A percentile compares a stretch with the other conserved stretches of the same genome.
Conservation (phyloP, 2,329 filamentous ascomycete genomes). For the Dactylellina parvicollis region DNA sequence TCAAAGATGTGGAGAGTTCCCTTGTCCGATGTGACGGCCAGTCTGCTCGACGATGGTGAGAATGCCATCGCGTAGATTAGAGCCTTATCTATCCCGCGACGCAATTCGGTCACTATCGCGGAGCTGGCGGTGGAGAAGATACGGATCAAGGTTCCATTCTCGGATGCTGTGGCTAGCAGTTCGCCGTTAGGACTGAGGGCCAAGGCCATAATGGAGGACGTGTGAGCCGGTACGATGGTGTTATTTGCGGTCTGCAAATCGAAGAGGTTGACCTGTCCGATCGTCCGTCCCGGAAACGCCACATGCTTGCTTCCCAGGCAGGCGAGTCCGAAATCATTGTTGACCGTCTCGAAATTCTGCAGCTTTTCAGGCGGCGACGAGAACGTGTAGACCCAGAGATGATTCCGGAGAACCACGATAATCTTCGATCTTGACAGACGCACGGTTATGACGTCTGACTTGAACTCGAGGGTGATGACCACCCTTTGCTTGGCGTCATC, state of each 20-base stretch:
- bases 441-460: constrained; percentile 81
- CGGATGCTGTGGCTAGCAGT: constrained; percentile 86
- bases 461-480: constrained; percentile 79
- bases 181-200: constrained; percentile 81
- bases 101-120: constrained; percentile 82
- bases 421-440: constrained; percentile 79
- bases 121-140: constrained; percentile 84
- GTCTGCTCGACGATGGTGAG: constrained; percentile 78
- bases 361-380: constrained; percentile 75
- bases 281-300: constrained; percentile 85
- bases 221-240: constrained; percentile 92
- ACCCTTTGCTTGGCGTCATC: constrained; percentile 82
- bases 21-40: constrained; percentile 96
- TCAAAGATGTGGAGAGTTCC: constrained; percentile 95
- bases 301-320: constrained; percentile 77
- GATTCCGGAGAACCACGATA: constrained; percentile 82
- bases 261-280: constrained; percentile 88
- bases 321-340: constrained; percentile 83
- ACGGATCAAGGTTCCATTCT: constrained; percentile 88
- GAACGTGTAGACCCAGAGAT: constrained; percentile 82
- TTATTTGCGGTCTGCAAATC: constrained; percentile 81
- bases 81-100: constrained; percentile 87
- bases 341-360: constrained; percentile 82
- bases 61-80: constrained; percentile 88
- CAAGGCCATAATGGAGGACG: constrained; percentile 79